Evolutionary conservation across 2,329 filamentous ascomycete genomes (phyloP), one percentile per base, ranked within the genome.

Genomic region (Xylaria arbuscula): DNA sequence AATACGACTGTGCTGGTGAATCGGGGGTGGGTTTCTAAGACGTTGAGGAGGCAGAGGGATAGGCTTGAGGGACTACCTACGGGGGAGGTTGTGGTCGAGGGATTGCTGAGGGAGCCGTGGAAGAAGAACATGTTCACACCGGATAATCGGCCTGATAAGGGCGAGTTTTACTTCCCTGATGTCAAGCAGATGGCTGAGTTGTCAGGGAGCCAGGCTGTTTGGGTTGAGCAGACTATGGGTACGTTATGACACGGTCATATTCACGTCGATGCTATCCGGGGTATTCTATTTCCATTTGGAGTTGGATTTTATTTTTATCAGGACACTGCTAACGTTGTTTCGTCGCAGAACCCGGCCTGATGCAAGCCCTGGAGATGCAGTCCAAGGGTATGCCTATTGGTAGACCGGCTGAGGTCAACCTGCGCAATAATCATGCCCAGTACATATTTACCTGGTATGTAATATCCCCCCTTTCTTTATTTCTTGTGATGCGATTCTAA

Each of bases 51-150:
- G 68, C 91, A 94, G 81, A 83, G 83, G 72, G 83, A 85, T 64
- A 83, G 93, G 28, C 83, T 86, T 0, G 87, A 89, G 28, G 89
- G 89, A 0, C 74, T 98, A 72, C 91, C 92, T 0, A 79, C 77
- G 57, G 93, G 89, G 0, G 88, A 92, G 75, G 90, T 98, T 10
- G 87, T 86, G 0, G 89, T 99, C 2, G 90, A 97, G 81, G 96
- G 96, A 0, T 76, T 99, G 78, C 79, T 99, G 78, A 83, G 96
- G 68, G 89, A 96, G 82, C 95, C 95, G 9, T 97, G 93, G 88
- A 96, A 97, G 87, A 97, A 95, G 86, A 99, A 99, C 80, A 92
- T 94, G 87, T 99, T 99, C 80, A 99, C 96, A 64, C 96, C 96
- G 0, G 90, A 92, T 0, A 99, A 99, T 76, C 85, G 89, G 74